These are phyloP conservation scores for Debaryomycetaceae sp. DNA, from an alignment of 1,139 yeast genomes.

Conservation along the genomic window DNA sequence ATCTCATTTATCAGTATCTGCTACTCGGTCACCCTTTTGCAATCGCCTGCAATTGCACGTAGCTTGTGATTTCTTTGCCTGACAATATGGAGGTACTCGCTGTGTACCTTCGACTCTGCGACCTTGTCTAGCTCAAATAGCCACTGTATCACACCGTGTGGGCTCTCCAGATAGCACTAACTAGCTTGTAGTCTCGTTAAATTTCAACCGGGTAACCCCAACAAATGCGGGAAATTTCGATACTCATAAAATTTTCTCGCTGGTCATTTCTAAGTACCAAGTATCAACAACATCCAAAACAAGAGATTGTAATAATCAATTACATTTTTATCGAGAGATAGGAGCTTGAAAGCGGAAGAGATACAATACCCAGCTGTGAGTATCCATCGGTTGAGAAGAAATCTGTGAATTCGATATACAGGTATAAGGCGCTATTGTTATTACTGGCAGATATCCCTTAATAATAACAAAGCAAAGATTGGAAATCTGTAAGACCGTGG, in stretches of 20 bases:
- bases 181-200: not conserved
- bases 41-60: not conserved
- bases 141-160: not conserved
- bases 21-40: not conserved
- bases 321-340: not conserved
- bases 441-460: not conserved
- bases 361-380: not conserved
- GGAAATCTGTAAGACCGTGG: not conserved
- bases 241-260: not conserved
- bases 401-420: not conserved
- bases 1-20: slow-evolving; percentile 1
- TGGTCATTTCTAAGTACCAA: not conserved
- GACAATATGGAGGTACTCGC: not conserved
- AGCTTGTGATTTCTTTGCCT: not conserved
- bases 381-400: not conserved
- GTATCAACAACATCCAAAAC: not conserved
- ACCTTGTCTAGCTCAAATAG: not conserved
- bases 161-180: not conserved
- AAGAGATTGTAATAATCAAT: not conserved
- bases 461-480: not conserved
- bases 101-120: not conserved
- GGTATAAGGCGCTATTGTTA: not conserved
- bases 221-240: not conserved
- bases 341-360: not conserved
- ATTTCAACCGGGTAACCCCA: not conserved